phyloP scores from a whole-genome alignment of 1,284 basidiomycete genomes.

The Cryptococcus jaspeensis region DNA sequence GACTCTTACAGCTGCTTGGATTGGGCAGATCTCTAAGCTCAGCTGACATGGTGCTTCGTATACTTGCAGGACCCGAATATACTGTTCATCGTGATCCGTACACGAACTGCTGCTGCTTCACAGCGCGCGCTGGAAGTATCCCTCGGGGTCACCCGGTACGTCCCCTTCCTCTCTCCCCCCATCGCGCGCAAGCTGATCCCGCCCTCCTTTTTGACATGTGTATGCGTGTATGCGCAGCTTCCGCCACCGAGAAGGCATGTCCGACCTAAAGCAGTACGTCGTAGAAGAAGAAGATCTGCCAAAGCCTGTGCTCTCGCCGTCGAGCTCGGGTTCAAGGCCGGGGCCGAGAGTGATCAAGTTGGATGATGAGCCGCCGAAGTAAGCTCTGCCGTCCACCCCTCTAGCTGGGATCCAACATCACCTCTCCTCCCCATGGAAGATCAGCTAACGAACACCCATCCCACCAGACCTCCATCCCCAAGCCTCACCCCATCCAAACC shows the following conservation, averaged over 20 bases:
- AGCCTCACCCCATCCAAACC: too few relatives aligned
- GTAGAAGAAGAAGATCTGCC: constrained; percentile 36
- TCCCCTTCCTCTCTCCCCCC: neutral
- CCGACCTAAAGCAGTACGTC: constrained; percentile 48
- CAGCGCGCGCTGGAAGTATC: constrained; percentile 45
- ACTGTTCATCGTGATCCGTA: constrained; percentile 46
- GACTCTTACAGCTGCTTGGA: too few relatives aligned
- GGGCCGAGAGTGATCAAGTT: constrained; percentile 46
- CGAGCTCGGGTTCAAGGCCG: constrained; percentile 1
- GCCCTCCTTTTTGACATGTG: neutral
- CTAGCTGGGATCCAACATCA: neutral
- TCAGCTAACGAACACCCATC: neutral
- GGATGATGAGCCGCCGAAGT: constrained; percentile 29
- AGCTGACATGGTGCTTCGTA: neutral
- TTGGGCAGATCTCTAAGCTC: too few relatives aligned
- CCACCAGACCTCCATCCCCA: too few relatives aligned
- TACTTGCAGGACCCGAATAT: constrained; percentile 33
- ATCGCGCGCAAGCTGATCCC: neutral
- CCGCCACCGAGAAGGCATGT: constrained; percentile 42
- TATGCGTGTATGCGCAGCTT: constrained; percentile 18
- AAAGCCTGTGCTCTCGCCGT: neutral
- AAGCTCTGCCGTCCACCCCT: neutral
- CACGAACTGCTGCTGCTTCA: constrained; percentile 31
- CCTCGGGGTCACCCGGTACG: constrained; percentile 43
- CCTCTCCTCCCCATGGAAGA: neutral